Evolutionary conservation across 176 grass and related monocot genomes (phyloP), one percentile per base, ranked within the genome.

Genomic region (Otatea glauca): DNA sequence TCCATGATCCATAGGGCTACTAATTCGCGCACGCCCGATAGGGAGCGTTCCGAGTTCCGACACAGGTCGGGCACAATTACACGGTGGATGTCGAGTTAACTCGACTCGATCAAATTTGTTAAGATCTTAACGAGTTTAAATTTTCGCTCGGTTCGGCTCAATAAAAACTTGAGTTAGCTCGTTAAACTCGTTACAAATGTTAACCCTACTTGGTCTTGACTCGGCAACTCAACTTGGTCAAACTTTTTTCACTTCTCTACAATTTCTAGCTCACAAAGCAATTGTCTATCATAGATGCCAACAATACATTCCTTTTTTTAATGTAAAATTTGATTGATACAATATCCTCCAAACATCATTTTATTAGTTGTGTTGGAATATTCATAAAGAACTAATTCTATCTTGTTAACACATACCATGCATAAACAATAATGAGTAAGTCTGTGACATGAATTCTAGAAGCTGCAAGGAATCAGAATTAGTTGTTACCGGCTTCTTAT

Each of bases 401-500:
- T 63, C 77, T 63, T 74, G 9, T 6, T 7, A 82, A 29, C 29
- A 29, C 29, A 29, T 29, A 29, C 29, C 29, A 29, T 29, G 29
- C 29, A 29, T 93, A 88, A 93, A 91, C 74, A 95, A 92, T 10
- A 20, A 59, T 61, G 37, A 72, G 65, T 41, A 58, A 24, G 66
- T 81, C 63, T 69, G 18, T 79, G 32, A 42, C 62, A 51, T 45
- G 67, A 72, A 82, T 70, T 49, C 67, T 61, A 77, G 43, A 43
- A 77, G 42, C 68, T 77, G 78, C 43, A 64, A 83, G 70, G 81
- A 39, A 83, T 74, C 82, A 18, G 68, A 74, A 63, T 60, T 74
- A 81, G 83, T 54, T 44, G 5, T 85, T 90, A 97, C 95, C 77
- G 95, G 95, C 70, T 97, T 97, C 81, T 94, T 94, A 81, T 94